A percentile compares a stretch with the other conserved stretches of the same genome.
Conservation (phyloP, 257 asterid genomes). For the Anisodus acutangulus region DNA sequence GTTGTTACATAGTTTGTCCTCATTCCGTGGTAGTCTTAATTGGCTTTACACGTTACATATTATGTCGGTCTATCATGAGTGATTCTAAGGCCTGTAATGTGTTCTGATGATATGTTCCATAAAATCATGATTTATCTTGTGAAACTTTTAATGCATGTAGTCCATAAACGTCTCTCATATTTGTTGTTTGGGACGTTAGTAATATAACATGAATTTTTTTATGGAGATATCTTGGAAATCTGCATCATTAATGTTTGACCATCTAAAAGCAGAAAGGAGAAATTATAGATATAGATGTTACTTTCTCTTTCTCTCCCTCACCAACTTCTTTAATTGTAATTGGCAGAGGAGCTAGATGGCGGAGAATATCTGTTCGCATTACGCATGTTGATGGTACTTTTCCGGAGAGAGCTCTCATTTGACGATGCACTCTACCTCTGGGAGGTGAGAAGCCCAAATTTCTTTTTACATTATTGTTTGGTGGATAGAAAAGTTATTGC, state of each 20-base stretch:
- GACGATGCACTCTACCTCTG: slow-evolving; percentile 88
- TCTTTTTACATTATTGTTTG: slow-evolving; percentile 16
- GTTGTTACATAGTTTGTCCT: not conserved
- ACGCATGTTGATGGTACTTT: slow-evolving; percentile 97
- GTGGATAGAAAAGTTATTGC: not conserved
- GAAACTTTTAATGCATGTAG: not conserved
- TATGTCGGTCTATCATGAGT: not conserved
- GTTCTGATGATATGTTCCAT: not conserved
- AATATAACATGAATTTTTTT: not conserved
- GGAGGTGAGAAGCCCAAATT: slow-evolving; percentile 66
- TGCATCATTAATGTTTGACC: not conserved
- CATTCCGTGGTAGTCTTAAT: not conserved
- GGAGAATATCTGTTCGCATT: slow-evolving; percentile 93
- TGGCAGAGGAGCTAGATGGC: slow-evolving; percentile 89
- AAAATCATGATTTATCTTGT: not conserved
- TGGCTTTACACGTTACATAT: not conserved
- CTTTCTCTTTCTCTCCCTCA: slow-evolving; percentile 22
- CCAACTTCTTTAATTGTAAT: slow-evolving; percentile 34
- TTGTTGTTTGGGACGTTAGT: not conserved
- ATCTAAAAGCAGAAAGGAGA: slow-evolving; percentile 3
- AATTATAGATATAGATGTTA: not conserved
- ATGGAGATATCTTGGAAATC: not conserved
- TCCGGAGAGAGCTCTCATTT: slow-evolving; percentile 91
- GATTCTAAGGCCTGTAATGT: not conserved
- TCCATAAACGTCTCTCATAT: not conserved